Evolutionary conservation across 257 asterid species (phyloP), one percentile per base, ranked within the genome.

Genomic region (Petunia axillaris): DNA sequence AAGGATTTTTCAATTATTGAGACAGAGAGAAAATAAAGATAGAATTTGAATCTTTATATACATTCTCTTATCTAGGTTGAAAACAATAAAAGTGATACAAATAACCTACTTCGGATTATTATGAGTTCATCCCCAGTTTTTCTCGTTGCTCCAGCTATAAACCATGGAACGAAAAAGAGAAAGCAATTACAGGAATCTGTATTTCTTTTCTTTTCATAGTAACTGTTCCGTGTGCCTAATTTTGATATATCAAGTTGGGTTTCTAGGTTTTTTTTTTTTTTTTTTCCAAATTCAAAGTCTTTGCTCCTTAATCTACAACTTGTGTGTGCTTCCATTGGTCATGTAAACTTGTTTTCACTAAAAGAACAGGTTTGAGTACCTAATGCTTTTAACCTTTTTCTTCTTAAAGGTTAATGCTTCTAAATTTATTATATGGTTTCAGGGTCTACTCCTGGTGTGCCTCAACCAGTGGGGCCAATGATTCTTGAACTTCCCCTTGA

Each of bases 401-500:
- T 1, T 7, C 46, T 1, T 7, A 10, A n/a, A 52, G 36, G 3
- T 43, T 46, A 58, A 15, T 66, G 2, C 39, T 10, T 25, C 36
- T 52, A 5, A 57, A 25, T 59, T 79, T 83, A 16, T 65, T 53
- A 35, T 40, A 62, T 80, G 53, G 73, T 40, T 85, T 64, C 79
- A 94, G 98, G 98, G 55, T 83, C 89, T 81, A 84, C 89, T 81
- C 93, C 93, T 39, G 83, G 92, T 76, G 91, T 75, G 76, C 89
- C 91, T 83, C 96, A 91, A 37, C 25, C 82, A 25, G 89, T 87
- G 4, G 98, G 99, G 14, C 99, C 99, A 4, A 82, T 88, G 83
- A 85, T 95, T 82, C 76, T 95, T 81, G 99, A 95, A 86, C 93
- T 95, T 78, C 99, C 98, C 46, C 84, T 95, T 57, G 95, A 89